These are phyloP conservation scores for Stipa capillata DNA, from an alignment of 176 grass and related monocot species.

Conservation along the genomic window DNA sequence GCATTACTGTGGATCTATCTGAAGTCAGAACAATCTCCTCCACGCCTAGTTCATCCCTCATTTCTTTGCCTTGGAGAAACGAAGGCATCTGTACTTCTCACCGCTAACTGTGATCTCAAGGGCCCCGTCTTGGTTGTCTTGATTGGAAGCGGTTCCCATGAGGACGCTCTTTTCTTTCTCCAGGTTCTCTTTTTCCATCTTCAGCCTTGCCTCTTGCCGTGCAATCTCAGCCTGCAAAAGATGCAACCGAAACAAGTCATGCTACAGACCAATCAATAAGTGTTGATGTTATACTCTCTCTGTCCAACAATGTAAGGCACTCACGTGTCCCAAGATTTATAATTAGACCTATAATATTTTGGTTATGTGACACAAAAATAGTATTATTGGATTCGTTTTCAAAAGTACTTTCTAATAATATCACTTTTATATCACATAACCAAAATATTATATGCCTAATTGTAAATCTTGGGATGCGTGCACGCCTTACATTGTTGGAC, in stretches of 20 bases:
- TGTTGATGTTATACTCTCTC: no score
- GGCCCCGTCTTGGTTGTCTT: constrained; percentile 94
- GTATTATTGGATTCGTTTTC: no score
- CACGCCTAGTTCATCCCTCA: constrained; percentile 21
- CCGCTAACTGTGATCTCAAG: constrained; percentile 97
- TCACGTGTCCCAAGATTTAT: no score
- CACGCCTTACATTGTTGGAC: no score
- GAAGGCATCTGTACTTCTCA: constrained; percentile 97
- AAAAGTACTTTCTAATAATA: no score
- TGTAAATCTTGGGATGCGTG: no score
- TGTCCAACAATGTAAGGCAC: no score
- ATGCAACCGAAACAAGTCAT: not conserved
- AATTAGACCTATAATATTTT: no score
- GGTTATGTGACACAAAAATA: no score
- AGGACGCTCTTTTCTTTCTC: constrained; percentile 99
- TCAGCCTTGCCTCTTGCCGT: constrained; percentile 87
- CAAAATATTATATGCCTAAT: no score
- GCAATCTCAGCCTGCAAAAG: constrained; percentile 74
- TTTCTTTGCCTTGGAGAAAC: constrained; percentile 99
- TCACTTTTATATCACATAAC: no score
- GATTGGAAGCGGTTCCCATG: constrained; percentile 89
- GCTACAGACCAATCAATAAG: no score
- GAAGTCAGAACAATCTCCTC: not conserved
- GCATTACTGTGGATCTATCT: not conserved
- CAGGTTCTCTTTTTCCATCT: constrained; percentile 90